These are phyloP conservation scores for Kodamaea jinghongensis DNA, from an alignment of 805 yeast species.

Conservation along the genomic window DNA sequence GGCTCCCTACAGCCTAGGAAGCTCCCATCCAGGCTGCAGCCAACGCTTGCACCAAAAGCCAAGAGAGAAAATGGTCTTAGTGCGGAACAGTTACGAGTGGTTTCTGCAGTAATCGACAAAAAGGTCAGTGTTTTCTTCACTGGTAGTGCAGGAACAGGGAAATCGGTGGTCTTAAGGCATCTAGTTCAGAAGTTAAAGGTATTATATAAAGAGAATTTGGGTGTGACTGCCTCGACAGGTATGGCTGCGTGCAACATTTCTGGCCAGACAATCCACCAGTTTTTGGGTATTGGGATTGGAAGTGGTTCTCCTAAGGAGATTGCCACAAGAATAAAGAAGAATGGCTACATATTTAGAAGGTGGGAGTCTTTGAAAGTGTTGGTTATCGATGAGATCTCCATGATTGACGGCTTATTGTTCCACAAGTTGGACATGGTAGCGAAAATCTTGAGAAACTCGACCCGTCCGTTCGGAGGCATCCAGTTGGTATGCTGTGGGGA, in stretches of 20 bases:
- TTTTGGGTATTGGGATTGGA: conserved; percentile 84
- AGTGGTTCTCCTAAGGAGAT: conserved; percentile 46
- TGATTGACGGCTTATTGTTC: conserved; percentile 80
- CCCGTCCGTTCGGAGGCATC: conserved; percentile 86
- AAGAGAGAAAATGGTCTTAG: conserved; percentile 16
- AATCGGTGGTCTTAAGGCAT: conserved; percentile 64
- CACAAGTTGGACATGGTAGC: conserved; percentile 76
- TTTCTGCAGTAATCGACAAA: conserved; percentile 50
- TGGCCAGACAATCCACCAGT: conserved; percentile 83
- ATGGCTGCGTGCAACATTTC: conserved; percentile 93
- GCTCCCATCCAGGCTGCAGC: background rate
- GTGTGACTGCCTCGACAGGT: conserved; percentile 94
- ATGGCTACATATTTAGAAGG: conserved; percentile 40
- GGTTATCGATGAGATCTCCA: conserved; percentile 89
- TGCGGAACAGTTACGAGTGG: conserved; percentile 46
- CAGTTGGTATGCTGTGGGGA: conserved; percentile 92
- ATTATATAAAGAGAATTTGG: conserved; percentile 51
- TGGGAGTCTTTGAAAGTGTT: conserved; percentile 74
- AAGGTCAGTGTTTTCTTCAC: conserved; percentile 65
- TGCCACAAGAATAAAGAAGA: conserved; percentile 47
- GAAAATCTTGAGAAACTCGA: conserved; percentile 47
- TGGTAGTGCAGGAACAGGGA: conserved; percentile 89
- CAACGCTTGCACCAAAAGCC: conserved; percentile 4
- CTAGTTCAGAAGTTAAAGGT: conserved; percentile 45
- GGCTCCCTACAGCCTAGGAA: background rate